phyloP scores from a whole-genome alignment of 768 basidiomycete species.

The Multifurca ochricompacta region DNA sequence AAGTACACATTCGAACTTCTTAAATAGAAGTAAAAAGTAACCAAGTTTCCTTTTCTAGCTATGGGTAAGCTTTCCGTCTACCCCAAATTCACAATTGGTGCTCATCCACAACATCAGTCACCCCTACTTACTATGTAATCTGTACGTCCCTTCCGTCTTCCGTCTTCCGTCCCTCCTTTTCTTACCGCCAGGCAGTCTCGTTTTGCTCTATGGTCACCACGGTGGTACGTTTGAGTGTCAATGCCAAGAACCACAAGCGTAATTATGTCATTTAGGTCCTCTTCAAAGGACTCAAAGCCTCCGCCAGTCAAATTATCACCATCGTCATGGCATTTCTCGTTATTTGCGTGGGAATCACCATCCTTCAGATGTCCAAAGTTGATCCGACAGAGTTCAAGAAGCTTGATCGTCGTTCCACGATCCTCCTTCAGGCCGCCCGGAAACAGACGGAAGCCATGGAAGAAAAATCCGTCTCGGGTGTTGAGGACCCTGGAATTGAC shows the following conservation, averaged over 20 bases:
- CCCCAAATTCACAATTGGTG: conserved; percentile 23
- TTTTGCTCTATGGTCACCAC: conserved; percentile 82
- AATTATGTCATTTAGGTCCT: conserved; percentile 46
- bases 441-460: conserved; percentile 61
- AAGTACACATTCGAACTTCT: conserved; percentile 22
- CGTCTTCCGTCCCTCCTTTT: background rate
- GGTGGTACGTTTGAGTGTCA: conserved; percentile 42
- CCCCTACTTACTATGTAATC: conserved; percentile 81
- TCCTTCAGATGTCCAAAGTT: conserved; percentile 93
- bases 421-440: conserved; percentile 82
- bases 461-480: conserved; percentile 48
- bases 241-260: background rate
- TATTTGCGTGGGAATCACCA: conserved; percentile 86
- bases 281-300: conserved; percentile 81
- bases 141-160: conserved; percentile 38
- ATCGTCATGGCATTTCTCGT: conserved; percentile 88
- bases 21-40: conserved; percentile 6
- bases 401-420: conserved; percentile 84
- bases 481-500: conserved; percentile 92
- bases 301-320: conserved; percentile 73
- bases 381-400: conserved; percentile 71
- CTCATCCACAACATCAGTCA: conserved; percentile 40
- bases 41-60: conserved; percentile 32
- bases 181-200: conserved; percentile 43
- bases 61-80: conserved; percentile 45